These are phyloP conservation scores for Delonix regia DNA, from an alignment of 306 rosid genomes.

Conservation along the genomic window DNA sequence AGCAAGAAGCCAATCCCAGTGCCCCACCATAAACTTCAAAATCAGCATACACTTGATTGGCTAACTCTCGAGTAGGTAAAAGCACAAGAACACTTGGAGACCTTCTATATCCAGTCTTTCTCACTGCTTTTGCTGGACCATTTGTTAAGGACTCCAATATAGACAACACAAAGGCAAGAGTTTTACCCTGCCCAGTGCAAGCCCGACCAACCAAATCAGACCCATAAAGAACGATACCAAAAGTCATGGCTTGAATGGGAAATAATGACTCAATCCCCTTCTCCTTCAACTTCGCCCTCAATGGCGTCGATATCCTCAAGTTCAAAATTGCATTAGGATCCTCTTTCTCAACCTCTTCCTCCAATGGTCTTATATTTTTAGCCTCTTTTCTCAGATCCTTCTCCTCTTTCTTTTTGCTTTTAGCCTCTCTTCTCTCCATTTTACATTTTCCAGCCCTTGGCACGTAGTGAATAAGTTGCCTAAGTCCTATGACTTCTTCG, in stretches of 20 bases:
- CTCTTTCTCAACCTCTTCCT: slow-evolving; percentile 38
- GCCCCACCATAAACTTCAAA: too few relatives aligned
- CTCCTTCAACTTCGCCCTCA: slow-evolving; percentile 66
- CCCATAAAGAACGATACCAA: slow-evolving; percentile 64
- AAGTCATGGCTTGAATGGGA: slow-evolving; percentile 91
- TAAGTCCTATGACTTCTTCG: too few relatives aligned
- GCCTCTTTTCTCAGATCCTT: too few relatives aligned
- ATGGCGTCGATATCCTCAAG: slow-evolving; percentile 69
- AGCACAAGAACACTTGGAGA: too few relatives aligned
- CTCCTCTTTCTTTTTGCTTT: too few relatives aligned
- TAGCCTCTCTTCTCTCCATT: too few relatives aligned
- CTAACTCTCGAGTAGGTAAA: too few relatives aligned
- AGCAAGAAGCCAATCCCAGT: slow-evolving; percentile 69
- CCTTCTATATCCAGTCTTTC: slow-evolving; percentile 75
- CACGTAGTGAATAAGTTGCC: too few relatives aligned
- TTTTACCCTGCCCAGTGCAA: slow-evolving; percentile 97
- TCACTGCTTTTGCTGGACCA: slow-evolving; percentile 51
- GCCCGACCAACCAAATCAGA: slow-evolving; percentile 91
- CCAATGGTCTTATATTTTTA: too few relatives aligned
- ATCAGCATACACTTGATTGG: too few relatives aligned
- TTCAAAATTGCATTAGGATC: slow-evolving; percentile 64
- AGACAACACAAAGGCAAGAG: slow-evolving; percentile 88
- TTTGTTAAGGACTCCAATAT: slow-evolving; percentile 74
- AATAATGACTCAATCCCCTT: slow-evolving; percentile 75
- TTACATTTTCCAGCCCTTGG: too few relatives aligned